Evolutionary conservation across 768 basidiomycete genomes (phyloP).

Genomic region (Exidia glandulosa): DNA sequence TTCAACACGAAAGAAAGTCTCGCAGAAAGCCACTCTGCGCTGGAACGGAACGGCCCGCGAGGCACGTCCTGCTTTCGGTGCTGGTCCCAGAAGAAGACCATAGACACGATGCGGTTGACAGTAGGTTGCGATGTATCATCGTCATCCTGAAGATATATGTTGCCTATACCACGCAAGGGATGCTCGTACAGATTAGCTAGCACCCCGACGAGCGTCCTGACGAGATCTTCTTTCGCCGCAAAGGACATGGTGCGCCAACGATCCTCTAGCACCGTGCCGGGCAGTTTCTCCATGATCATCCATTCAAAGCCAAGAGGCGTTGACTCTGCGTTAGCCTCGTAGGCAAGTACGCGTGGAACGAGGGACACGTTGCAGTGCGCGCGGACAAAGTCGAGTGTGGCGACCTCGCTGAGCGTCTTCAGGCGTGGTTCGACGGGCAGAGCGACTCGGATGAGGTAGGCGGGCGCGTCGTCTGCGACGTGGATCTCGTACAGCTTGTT

Average conservation of each 20-base stretch:
- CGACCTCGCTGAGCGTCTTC: conserved; percentile 1
- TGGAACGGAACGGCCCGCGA: background rate
- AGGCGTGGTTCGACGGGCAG: background rate
- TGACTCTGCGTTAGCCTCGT: background rate
- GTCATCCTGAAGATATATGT: background rate
- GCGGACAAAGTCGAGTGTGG: background rate
- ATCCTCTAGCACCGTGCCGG: background rate
- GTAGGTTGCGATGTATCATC: background rate
- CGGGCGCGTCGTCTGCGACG: background rate
- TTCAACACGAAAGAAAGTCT: background rate
- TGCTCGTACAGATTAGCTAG: background rate
- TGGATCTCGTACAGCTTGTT: background rate
- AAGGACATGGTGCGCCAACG: background rate
- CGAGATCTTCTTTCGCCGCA: background rate
- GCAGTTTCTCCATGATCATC: conserved; percentile 1
- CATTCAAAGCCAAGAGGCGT: background rate
- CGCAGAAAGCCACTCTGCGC: background rate
- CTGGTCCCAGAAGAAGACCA: background rate
- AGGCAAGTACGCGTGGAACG: background rate
- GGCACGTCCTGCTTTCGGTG: background rate
- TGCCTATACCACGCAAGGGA: background rate
- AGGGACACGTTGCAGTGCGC: background rate
- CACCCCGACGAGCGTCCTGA: background rate
- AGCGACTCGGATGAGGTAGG: background rate
- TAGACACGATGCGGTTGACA: background rate